Percentiles rank a stretch among this genome's conserved stretches.
Conservation (phyloP, 139 green algal genomes). For the Chlamydomonas sp. region DNA sequence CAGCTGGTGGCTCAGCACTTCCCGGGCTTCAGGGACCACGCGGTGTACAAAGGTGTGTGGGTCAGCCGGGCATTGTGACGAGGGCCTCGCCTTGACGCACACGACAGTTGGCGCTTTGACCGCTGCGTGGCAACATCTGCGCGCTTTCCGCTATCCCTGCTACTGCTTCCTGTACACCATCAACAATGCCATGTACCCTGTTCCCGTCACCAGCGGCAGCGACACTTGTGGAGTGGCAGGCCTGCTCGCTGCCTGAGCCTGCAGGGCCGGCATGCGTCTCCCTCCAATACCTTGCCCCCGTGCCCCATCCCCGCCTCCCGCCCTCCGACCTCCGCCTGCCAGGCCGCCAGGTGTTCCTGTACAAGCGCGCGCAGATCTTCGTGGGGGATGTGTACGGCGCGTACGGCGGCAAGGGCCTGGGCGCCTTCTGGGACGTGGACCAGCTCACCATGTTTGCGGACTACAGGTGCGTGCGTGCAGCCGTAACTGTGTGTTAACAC, state of each 20-base stretch:
- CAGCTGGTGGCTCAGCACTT: constrained; percentile 74
- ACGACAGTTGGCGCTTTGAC: neutral
- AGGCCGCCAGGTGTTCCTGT: constrained; percentile 86
- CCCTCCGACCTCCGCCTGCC: neutral
- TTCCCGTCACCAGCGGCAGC: too few species aligned
- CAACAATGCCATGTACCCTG: neutral
- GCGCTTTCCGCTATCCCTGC: too few species aligned
- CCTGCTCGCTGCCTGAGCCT: neutral
- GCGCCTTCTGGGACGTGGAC: constrained; percentile 83
- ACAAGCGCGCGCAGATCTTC: constrained; percentile 98
- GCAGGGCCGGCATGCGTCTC: too few species aligned
- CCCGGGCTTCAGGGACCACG: constrained; percentile 88
- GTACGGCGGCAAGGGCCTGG: constrained; percentile 80
- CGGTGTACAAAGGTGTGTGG: constrained; percentile 70
- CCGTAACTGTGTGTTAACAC: neutral
- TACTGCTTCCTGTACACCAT: too few species aligned
- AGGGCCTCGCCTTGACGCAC: neutral
- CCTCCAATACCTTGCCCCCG: neutral
- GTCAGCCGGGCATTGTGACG: neutral
- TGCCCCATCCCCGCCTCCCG: neutral
- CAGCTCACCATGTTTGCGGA: constrained; percentile 96
- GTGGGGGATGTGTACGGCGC: constrained; percentile 91
- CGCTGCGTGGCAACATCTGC: neutral
- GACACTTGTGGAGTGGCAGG: neutral
- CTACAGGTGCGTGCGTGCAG: constrained; percentile 55